Conservation (phyloP, 805 yeast species). For the Kodamaea leandrae region DNA sequence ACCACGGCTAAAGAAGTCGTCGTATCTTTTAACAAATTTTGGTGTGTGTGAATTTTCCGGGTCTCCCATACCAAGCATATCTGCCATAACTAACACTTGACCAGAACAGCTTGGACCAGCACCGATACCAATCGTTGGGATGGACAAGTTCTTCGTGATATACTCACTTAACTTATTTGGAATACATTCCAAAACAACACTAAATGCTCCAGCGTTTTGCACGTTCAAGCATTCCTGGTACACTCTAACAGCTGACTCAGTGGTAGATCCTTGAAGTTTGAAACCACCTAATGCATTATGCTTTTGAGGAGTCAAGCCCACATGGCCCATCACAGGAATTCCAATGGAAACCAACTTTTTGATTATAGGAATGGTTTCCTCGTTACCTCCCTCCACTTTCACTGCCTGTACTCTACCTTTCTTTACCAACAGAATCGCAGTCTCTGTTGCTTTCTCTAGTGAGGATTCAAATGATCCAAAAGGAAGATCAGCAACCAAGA, state of each 20-base stretch:
- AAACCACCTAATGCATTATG: constrained; percentile 80
- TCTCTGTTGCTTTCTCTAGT: constrained; percentile 57
- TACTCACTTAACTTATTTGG: constrained; percentile 68
- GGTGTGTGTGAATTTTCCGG: constrained; percentile 45
- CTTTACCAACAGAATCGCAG: constrained; percentile 54
- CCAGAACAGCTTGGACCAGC: constrained; percentile 85
- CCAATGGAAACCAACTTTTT: constrained; percentile 61
- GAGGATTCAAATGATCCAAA: constrained; percentile 80
- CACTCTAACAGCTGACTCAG: constrained; percentile 52
- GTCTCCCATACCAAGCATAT: constrained; percentile 72
- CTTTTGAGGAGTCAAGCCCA: constrained; percentile 90
- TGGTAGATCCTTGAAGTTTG: constrained; percentile 74
- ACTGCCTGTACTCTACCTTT: constrained; percentile 64
- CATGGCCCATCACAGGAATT: constrained; percentile 87
- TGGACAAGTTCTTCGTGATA: constrained; percentile 55
- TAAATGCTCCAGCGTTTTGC: constrained; percentile 73
- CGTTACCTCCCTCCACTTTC: constrained; percentile 80
- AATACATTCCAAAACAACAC: constrained; percentile 78
- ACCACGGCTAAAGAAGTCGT: constrained; percentile 48
- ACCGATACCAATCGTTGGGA: constrained; percentile 95
- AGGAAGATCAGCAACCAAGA: constrained; percentile 82
- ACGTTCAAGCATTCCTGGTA: constrained; percentile 66
- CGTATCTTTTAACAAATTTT: constrained; percentile 75
- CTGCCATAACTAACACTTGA: constrained; percentile 87
- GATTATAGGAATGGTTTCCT: constrained; percentile 51